Base-by-base conservation (phyloP, 257 asterid species). In the Petunia secreta region DNA sequence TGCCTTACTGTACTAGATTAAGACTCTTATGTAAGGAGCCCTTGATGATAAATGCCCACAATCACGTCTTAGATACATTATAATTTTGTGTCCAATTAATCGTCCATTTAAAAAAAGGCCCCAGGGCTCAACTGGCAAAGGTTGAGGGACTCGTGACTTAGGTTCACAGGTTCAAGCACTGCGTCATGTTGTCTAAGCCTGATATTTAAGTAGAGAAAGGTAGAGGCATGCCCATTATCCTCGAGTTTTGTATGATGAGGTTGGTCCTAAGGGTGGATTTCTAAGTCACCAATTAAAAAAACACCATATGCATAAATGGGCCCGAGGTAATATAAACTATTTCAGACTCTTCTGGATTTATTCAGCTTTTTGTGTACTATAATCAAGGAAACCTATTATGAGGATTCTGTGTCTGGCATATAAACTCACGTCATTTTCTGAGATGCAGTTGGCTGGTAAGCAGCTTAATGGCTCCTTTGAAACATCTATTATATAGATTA, bases 401-500 rank as follows among this genome's bases (percentile, higher is more conserved):
- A 60, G 14, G 66, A 41, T 46, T 58, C 41, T 46, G 77, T 25
- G 8, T 34, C 77, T 69, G 59, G 59, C 25, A 69, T 46, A 69
- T 25, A 46, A 46, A 69, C 40, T 69, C n/a, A 41, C 48, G 43
- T 39, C 46, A 10, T 69, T 69, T 69, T 34, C 77, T 48, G 77
- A 71, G 58, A 71, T 10, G 43, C 41, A 46, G 11, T 69, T 46
- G 11, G 43, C 58, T 69, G 77, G 77, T 25, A 25, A 25, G 25
- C 25, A 25, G 25, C 44, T 46, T 58, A 25, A 48, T 10, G 4
- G 10, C 77, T 16, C 50, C 77, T 34, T 48, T 48, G 34, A 16
- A 48, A 71, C 14, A 48, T 48, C 60, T 71, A 55, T 48, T 48
- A 38, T 48, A 48, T 71, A 55, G 43, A 8, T 11, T 71, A 52